Evolutionary conservation across 2,329 filamentous ascomycete genomes (phyloP).

Genomic region (Cercospora zeae-maydis): DNA sequence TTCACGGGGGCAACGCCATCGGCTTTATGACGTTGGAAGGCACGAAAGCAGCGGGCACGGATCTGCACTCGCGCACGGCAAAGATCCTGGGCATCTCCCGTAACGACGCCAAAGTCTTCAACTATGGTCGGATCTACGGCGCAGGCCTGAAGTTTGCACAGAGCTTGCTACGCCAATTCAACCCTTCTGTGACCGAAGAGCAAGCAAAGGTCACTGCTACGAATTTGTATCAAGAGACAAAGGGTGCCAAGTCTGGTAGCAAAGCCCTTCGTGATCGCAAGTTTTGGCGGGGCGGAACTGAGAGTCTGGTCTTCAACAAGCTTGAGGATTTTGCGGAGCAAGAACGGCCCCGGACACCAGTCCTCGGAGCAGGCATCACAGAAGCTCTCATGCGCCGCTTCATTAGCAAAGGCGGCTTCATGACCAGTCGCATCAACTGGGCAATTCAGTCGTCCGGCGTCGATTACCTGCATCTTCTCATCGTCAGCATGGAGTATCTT

Average conservation of each 20-base stretch:
- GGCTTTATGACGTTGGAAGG: constrained; percentile 99
- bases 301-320: constrained; percentile 97
- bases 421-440: constrained; percentile 98
- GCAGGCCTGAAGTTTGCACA: constrained; percentile 91
- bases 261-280: constrained; percentile 67
- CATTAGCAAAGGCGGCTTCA: constrained; percentile 83
- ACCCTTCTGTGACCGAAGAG: constrained; percentile 73
- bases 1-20: constrained; percentile 94
- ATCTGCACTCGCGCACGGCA: constrained; percentile 91
- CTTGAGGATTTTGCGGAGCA: constrained; percentile 97
- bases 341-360: constrained; percentile 82
- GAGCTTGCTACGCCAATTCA: constrained; percentile 88
- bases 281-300: constrained; percentile 95
- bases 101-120: constrained; percentile 96
- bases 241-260: constrained; percentile 78
- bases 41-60: constrained; percentile 87
- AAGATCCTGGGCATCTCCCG: constrained; percentile 87
- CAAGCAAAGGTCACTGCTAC: constrained; percentile 73
- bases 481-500: constrained; percentile 92
- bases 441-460: constrained; percentile 96
- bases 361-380: constrained; percentile 91
- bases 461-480: constrained; percentile 91
- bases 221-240: constrained; percentile 82
- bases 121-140: constrained; percentile 98
- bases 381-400: constrained; percentile 88